Evolutionary conservation across 352 stramenopile species (phyloP), one percentile per base, ranked within the genome.

Genomic region (Phytophthora meadii): DNA sequence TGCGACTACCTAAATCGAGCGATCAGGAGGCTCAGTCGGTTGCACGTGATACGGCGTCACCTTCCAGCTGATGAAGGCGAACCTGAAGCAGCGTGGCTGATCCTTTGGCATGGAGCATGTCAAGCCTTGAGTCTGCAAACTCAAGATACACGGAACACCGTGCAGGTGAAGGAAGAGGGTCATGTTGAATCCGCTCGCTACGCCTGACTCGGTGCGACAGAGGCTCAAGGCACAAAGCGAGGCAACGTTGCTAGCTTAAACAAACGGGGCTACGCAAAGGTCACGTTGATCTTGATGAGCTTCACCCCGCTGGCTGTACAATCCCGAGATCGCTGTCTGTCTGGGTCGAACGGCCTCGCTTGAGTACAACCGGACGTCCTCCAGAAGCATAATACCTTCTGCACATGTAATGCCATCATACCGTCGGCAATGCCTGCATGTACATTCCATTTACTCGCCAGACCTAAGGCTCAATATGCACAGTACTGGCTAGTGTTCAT

Each of bases 401-500:
- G 2, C 2, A 2, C 22, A 22, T 22, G 22, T 22, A 22, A 22
- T 22, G 22, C 22, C 22, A 22, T 22, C 22, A 22, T 22, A 22
- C 22, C 22, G 4, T 10, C 9, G 9, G 9, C 30, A 36, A 12
- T 36, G 0, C 30, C 30, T 36, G 10, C 28, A 2, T 10, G 28
- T 34, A 34, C 30, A 34, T 30, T 30, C 27, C 27, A 30, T 7
- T 30, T 30, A 34, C 9, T 2, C 11, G 27, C 32, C 19, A 44
- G 24, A 24, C 15, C 12, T 15, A 45, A n/a, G 25, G 8, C 8
- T 41, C 25, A 30, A 67, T 47, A 54, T 37, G 41, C 42, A 65
- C 47, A 57, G 46, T 60, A 40, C 47, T 50, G 62, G 55, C 49
- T 66, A 37, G 54, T 60, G 40, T 65, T 65, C 55, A 66, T 61